Evolutionary conservation across 1,139 yeast genomes (phyloP).

Genomic region (Suhomyces chickasaworum): DNA sequence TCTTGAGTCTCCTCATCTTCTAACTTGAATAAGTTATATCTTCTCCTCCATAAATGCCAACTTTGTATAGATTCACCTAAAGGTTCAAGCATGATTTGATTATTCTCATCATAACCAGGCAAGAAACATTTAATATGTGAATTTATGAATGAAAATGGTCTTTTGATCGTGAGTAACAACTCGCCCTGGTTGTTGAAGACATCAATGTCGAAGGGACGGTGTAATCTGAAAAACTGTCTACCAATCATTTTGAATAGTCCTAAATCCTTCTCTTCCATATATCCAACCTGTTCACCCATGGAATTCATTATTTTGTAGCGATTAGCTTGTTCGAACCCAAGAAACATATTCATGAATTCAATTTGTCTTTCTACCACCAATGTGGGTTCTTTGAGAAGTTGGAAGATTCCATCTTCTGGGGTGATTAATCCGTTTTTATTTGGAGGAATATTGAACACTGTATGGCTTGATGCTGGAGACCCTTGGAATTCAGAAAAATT

Average conservation of each 20-base stretch:
- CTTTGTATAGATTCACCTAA: conserved; percentile 88
- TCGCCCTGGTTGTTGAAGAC: conserved; percentile 74
- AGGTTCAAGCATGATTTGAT: conserved; percentile 45
- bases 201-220: conserved; percentile 84
- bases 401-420: conserved; percentile 56
- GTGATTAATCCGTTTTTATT: conserved; percentile 52
- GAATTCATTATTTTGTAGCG: conserved; percentile 73
- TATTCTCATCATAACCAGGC: conserved; percentile 51
- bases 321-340: conserved; percentile 93
- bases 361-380: conserved; percentile 83
- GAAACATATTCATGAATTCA: conserved; percentile 80
- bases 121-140: conserved; percentile 77
- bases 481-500: conserved; percentile 20
- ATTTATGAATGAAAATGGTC: conserved; percentile 87
- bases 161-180: conserved; percentile 63
- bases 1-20: conserved; percentile 48
- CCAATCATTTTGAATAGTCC: conserved; percentile 69
- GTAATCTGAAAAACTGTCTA: conserved; percentile 79
- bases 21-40: conserved; percentile 72
- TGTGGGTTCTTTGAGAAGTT: conserved; percentile 72
- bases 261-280: conserved; percentile 76
- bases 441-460: conserved; percentile 39
- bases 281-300: conserved; percentile 74
- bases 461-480: conserved; percentile 30
- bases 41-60: conserved; percentile 93